Evolutionary conservation across 768 basidiomycete genomes (phyloP).

Genomic region (Macrolepiota albuminosa): DNA sequence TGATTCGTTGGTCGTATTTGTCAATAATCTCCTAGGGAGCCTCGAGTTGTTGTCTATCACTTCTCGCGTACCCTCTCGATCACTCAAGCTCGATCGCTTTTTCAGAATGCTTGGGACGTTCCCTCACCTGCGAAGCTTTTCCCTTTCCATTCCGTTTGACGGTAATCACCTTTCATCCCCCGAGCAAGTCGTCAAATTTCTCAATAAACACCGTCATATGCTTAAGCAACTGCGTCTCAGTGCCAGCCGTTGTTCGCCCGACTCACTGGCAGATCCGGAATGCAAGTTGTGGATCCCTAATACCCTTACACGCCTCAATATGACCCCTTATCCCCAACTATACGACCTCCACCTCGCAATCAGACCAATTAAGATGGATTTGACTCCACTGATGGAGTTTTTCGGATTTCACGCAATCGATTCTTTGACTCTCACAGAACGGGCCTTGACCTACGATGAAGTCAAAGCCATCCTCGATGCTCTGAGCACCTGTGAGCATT

Average conservation of each 20-base stretch:
- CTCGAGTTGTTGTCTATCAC: conserved; percentile 31
- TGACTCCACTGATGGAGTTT: conserved; percentile 23
- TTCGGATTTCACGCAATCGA: conserved; percentile 25
- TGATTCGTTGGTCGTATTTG: conserved; percentile 39
- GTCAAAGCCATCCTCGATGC: conserved; percentile 23
- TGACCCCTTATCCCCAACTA: conserved; percentile 26
- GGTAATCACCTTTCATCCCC: conserved; percentile 36
- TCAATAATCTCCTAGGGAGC: conserved; percentile 36
- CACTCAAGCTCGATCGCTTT: conserved; percentile 35
- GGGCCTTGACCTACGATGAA: conserved; percentile 26
- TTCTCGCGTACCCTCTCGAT: conserved; percentile 30
- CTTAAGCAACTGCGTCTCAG: conserved; percentile 32
- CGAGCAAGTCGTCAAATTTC: conserved; percentile 26
- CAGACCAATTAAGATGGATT: conserved; percentile 32
- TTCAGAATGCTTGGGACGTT: conserved; percentile 33
- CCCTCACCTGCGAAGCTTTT: conserved; percentile 31
- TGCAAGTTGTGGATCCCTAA: conserved; percentile 39
- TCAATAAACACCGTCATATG: conserved; percentile 28
- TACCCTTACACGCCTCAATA: conserved; percentile 24
- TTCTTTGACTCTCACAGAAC: conserved; percentile 33
- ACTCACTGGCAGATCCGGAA: conserved; percentile 19
- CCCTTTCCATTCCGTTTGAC: conserved; percentile 41
- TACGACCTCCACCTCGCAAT: conserved; percentile 29
- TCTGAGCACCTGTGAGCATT: conserved; percentile 10
- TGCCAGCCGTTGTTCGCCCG: conserved; percentile 24